A percentile compares a stretch with the other conserved stretches of the same genome.
Evolutionary conservation across 2,329 filamentous ascomycete species (phyloP).

Genomic region (Exophiala calicioides): DNA sequence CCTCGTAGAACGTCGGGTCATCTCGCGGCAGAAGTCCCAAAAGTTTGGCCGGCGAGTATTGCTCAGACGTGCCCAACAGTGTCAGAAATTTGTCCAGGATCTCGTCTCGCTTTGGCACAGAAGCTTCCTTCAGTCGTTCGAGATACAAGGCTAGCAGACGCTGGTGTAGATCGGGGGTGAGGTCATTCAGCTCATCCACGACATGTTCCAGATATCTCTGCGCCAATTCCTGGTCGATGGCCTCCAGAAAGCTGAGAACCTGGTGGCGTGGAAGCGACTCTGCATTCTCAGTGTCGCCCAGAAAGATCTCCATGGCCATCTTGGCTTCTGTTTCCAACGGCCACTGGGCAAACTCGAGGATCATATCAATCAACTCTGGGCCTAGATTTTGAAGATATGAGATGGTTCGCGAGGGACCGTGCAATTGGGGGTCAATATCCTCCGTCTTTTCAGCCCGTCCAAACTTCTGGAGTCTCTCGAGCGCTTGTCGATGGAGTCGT

Average conservation of each 20-base stretch:
- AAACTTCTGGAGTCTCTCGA: conserved; percentile 80
- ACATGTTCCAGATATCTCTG: conserved; percentile 87
- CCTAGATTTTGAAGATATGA: conserved; percentile 87
- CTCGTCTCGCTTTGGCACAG: conserved; percentile 54
- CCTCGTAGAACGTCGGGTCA: conserved; percentile 83
- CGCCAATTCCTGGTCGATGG: conserved; percentile 70
- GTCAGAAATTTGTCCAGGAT: conserved; percentile 68
- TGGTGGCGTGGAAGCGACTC: conserved; percentile 78
- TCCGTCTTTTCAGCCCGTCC: conserved; percentile 58
- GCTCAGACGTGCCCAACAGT: conserved; percentile 73
- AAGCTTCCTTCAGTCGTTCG: conserved; percentile 47
- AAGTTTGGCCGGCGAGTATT: conserved; percentile 78
- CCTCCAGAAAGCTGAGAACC: conserved; percentile 72
- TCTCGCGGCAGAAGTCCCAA: conserved; percentile 77
- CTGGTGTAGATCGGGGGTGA: conserved; percentile 84
- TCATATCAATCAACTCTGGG: conserved; percentile 83
- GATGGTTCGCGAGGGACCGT: conserved; percentile 80
- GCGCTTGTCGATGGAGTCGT: conserved; percentile 81
- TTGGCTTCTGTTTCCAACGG: conserved; percentile 71
- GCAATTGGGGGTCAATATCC: conserved; percentile 56
- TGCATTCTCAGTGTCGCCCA: conserved; percentile 91
- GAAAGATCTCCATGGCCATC: conserved; percentile 87
- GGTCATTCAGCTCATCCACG: conserved; percentile 81
- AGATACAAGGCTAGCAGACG: conserved; percentile 73
- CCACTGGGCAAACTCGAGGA: conserved; percentile 91